phyloP scores from a whole-genome alignment of 2,329 filamentous ascomycete genomes.

The Colletotrichum viniferum region DNA sequence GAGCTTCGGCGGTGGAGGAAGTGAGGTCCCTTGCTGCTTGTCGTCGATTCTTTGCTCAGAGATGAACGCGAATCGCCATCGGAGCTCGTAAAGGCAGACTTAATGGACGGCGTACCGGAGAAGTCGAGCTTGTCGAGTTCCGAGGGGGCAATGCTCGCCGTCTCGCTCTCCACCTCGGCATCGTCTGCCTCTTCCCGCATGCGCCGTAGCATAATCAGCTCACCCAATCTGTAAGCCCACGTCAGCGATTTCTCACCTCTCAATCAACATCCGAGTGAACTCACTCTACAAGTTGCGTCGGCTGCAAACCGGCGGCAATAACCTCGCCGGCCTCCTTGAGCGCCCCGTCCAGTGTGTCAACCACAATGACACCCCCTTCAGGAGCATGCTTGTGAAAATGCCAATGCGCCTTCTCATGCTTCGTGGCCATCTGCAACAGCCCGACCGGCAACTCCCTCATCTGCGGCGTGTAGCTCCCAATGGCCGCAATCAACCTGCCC shows the following conservation, averaged over 20 bases:
- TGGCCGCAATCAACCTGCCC: conserved; percentile 72
- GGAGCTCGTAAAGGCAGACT: conserved; percentile 9
- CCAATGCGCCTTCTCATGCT: conserved; percentile 47
- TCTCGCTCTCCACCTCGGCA: conserved; percentile 30
- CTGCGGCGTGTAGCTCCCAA: conserved; percentile 70
- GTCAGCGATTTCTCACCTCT: background rate
- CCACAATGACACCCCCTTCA: conserved; percentile 70
- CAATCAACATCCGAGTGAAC: conserved; percentile 27
- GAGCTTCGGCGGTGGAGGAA: conserved; percentile 6
- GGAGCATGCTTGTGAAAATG: conserved; percentile 71
- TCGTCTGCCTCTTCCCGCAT: conserved; percentile 40
- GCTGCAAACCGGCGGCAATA: conserved; percentile 74
- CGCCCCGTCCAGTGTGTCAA: conserved; percentile 79
- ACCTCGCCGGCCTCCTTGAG: conserved; percentile 87
- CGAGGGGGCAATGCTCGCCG: conserved; percentile 32
- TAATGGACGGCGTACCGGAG: conserved; percentile 21
- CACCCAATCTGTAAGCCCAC: conserved; percentile 65
- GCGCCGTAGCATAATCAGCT: conserved; percentile 69
- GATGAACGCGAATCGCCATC: conserved; percentile 21
- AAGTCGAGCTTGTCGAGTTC: conserved; percentile 40
- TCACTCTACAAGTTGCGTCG: conserved; percentile 80
- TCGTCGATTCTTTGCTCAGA: conserved; percentile 18
- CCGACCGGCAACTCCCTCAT: conserved; percentile 87
- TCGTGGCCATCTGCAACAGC: conserved; percentile 68
- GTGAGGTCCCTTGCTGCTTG: background rate